These are phyloP conservation scores for Sophora flavescens DNA, from an alignment of 306 rosid genomes.

Conservation along the genomic window DNA sequence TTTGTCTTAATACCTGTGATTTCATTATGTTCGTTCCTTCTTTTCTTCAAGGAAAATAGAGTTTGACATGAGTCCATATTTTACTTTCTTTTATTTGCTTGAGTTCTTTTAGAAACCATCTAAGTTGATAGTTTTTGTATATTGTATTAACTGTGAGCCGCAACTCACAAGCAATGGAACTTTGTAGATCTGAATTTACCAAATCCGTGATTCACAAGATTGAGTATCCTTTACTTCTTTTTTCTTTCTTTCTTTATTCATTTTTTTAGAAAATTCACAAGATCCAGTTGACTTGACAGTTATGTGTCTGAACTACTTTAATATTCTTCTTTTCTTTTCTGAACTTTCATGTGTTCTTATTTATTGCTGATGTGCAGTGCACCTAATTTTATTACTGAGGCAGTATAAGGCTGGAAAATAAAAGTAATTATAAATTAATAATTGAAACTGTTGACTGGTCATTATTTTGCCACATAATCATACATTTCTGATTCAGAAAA, in stretches of 20 bases:
- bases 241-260: slow-evolving; percentile 17
- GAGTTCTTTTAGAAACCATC: slow-evolving; percentile 38
- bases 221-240: slow-evolving; percentile 47
- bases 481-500: slow-evolving; percentile 39
- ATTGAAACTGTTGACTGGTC: slow-evolving; percentile 37
- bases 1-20: slow-evolving; percentile 16
- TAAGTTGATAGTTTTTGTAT: slow-evolving; percentile 36
- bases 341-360: slow-evolving; percentile 58
- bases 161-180: slow-evolving; percentile 47
- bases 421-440: slow-evolving; percentile 36
- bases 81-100: slow-evolving; percentile 8
- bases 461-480: slow-evolving; percentile 47
- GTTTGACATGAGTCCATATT: slow-evolving; percentile 22
- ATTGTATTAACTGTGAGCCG: slow-evolving; percentile 39
- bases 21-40: slow-evolving; percentile 21
- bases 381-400: slow-evolving; percentile 46
- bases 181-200: slow-evolving; percentile 54
- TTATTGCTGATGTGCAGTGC: slow-evolving; percentile 48
- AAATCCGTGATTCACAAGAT: slow-evolving; percentile 91
- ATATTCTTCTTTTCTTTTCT: slow-evolving; percentile 50
- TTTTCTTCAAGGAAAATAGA: slow-evolving; percentile 32
- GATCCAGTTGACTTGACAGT: slow-evolving; percentile 72
- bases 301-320: slow-evolving; percentile 74
- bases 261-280: slow-evolving; percentile 61
- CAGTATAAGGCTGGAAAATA: slow-evolving; percentile 39